phyloP scores from a whole-genome alignment of 169 alveolate species.

The Plasmodium inui region DNA sequence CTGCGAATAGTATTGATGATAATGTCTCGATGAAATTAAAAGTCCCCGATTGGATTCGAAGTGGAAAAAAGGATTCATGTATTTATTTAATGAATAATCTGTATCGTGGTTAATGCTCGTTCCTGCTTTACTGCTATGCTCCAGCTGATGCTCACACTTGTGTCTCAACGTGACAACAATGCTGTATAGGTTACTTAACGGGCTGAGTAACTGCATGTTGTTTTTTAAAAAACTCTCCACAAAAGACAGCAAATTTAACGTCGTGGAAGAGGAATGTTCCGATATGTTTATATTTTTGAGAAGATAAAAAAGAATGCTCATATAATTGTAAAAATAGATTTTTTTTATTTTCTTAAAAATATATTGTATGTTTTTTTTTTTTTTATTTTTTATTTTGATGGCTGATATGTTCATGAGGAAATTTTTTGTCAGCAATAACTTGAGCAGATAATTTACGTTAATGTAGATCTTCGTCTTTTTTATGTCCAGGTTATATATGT shows the following conservation, averaged over 20 bases:
- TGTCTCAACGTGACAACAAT: slow-evolving; percentile 46
- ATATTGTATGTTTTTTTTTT: slow-evolving; percentile 35
- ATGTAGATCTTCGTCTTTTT: slow-evolving; percentile 64
- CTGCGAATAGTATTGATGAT: background rate
- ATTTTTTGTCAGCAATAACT: slow-evolving; percentile 41
- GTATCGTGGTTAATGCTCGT: slow-evolving; percentile 9
- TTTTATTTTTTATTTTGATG: slow-evolving; percentile 41
- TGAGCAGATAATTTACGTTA: slow-evolving; percentile 49
- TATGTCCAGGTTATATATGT: slow-evolving; percentile 37
- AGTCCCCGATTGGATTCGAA: background rate
- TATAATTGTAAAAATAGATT: slow-evolving; percentile 62
- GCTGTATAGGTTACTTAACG: slow-evolving; percentile 38
- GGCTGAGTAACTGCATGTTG: slow-evolving; percentile 23
- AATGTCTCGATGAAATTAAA: background rate
- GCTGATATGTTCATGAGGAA: slow-evolving; percentile 69
- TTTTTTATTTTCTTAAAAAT: slow-evolving; percentile 61
- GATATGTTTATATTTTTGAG: slow-evolving; percentile 61
- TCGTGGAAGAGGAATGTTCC: slow-evolving; percentile 43
- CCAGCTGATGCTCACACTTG: slow-evolving; percentile 39
- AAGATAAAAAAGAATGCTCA: slow-evolving; percentile 39
- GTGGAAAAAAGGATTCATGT: background rate
- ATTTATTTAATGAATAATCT: slow-evolving; percentile 28
- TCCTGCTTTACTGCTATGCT: background rate
- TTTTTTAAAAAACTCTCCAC: slow-evolving; percentile 30
- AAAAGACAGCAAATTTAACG: slow-evolving; percentile 10